phyloP scores from a whole-genome alignment of 371 early-diverging fungal species.

The Actinomortierella wolfii region DNA sequence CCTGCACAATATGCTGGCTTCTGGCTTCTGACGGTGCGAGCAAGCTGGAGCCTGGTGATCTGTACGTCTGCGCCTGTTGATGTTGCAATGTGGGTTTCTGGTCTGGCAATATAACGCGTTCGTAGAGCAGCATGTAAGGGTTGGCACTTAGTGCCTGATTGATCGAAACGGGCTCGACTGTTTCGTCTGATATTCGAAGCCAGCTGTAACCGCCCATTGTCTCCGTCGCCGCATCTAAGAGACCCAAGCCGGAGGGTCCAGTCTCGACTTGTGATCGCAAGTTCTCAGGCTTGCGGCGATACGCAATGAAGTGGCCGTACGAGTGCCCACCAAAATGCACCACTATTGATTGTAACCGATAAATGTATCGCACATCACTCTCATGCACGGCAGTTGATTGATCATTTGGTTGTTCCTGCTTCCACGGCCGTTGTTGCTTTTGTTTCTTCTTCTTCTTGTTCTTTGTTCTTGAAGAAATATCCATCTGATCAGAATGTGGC shows the following conservation, averaged over 20 bases:
- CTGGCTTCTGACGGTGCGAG: no score
- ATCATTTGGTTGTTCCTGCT: slow-evolving; percentile 8
- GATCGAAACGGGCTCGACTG: slow-evolving; percentile 77
- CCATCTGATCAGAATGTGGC: not conserved
- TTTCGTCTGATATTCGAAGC: slow-evolving; percentile 91
- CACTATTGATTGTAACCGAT: slow-evolving; percentile 83
- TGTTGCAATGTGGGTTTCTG: no score
- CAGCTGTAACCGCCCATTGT: slow-evolving; percentile 50
- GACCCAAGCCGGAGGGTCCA: slow-evolving; percentile 20
- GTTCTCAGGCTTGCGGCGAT: slow-evolving; percentile 68
- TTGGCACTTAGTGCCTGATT: slow-evolving; percentile 73
- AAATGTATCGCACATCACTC: slow-evolving; percentile 42
- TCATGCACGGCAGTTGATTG: slow-evolving; percentile 10
- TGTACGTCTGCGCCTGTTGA: no score
- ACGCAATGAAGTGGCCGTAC: slow-evolving; percentile 94
- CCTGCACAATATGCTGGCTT: no score
- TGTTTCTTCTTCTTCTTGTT: not conserved
- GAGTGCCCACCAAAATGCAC: slow-evolving; percentile 92
- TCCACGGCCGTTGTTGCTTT: not conserved
- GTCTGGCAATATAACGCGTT: slow-evolving; percentile 49
- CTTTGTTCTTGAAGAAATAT: slow-evolving; percentile 5
- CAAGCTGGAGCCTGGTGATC: no score
- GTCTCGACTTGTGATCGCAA: slow-evolving; percentile 46
- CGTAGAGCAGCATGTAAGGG: slow-evolving; percentile 92
- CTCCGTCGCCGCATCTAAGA: not conserved